Evolutionary conservation across 176 grass and related monocot species (phyloP).

Genomic region (Raddia guianensis): DNA sequence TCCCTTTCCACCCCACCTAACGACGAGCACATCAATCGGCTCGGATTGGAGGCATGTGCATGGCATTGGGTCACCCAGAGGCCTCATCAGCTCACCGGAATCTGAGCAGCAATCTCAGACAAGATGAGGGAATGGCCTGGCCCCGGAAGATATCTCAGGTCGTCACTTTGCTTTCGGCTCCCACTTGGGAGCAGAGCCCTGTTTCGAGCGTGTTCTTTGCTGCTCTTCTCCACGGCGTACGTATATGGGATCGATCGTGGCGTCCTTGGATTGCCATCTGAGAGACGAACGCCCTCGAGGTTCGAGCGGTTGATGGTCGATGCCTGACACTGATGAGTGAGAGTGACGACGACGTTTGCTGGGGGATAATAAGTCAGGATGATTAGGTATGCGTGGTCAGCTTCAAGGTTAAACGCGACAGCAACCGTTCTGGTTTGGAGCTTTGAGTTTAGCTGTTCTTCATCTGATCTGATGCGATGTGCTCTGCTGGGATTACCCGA

Average conservation of each 20-base stretch:
- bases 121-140: neutral
- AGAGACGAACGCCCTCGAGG: neutral
- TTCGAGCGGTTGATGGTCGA: neutral
- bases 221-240: neutral
- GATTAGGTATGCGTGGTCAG: neutral
- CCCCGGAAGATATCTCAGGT: neutral
- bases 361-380: neutral
- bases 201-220: neutral
- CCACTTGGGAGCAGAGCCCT: neutral
- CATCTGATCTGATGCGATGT: neutral
- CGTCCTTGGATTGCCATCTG: neutral
- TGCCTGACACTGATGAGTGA: neutral
- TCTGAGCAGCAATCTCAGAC: neutral
- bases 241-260: neutral
- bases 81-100: neutral
- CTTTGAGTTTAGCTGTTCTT: neutral
- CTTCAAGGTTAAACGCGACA: neutral
- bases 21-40: neutral
- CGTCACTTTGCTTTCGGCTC: neutral
- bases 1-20: slow-evolving; percentile 26
- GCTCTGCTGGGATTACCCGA: no score
- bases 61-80: neutral
- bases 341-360: neutral
- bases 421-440: neutral
- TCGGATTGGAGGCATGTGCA: neutral